Base-by-base conservation (phyloP, 176 grass and related monocot species). In the Cocos nucifera region DNA sequence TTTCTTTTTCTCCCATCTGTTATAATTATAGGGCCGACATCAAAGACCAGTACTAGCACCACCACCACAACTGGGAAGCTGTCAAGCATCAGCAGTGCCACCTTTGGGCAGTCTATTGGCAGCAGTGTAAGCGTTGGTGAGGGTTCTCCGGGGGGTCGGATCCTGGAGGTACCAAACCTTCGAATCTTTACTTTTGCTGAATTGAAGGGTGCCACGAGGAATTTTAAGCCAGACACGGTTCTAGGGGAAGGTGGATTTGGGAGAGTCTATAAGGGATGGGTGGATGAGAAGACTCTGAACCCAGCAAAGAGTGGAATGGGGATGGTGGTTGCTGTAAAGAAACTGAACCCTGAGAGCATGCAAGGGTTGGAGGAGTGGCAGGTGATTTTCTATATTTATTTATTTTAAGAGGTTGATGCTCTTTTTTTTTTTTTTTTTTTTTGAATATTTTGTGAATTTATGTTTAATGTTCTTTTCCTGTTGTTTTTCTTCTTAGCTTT, bases 341-440 rank as follows among this genome's bases (percentile, higher is more conserved):
- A 90, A 58, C 86, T 95, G 53, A 95, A 95, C 56, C 83, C 80
- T 2, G 91, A 95, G 60, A 87, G 91, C 23, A 74, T 90, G 68
- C 86, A 90, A 69, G 91, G 91, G 26, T 70, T 86, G 51, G 83
- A 95, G 62, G 82, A 95, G 55, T 95, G 91, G 91, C 80, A 95
- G 91, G 91, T 95, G 25, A 72, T 49, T 67, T 0, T 44, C 9
- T 0, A 44, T 44, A 44, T 44, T 44, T 14, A 10, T 14, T 44
- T 44, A 44, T 14, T 44, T 44, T 44, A 44, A 44, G 35, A 44
- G 2, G 35, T 44, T 44, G 35, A 44, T 44, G 35, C 10, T 8
- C 35, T 12, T 44, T 44, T 44, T 44, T 21, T 21, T 44, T 2
- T 44, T 12, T 44, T 44, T 44, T 44, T 21, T 21, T 44, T 2